phyloP scores from a whole-genome alignment of 2,329 filamentous ascomycete genomes.

The Pseudocercospora fijiensis region DNA sequence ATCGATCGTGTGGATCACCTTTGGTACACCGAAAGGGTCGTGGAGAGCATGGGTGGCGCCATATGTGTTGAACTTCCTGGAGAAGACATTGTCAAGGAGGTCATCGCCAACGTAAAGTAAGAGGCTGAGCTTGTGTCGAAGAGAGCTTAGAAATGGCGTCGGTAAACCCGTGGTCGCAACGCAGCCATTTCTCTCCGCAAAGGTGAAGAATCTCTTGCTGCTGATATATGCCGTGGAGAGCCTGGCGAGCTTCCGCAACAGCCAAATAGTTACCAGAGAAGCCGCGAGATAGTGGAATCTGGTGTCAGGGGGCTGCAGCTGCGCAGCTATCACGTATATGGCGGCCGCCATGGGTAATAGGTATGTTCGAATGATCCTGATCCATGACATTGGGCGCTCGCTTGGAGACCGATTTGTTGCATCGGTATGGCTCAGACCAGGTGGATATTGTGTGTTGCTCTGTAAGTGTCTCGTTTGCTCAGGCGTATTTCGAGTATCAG shows the following conservation, averaged over 20 bases:
- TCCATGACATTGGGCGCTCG: not conserved
- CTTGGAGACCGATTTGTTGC: not conserved
- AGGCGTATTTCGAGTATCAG: not conserved
- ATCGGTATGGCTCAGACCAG: not conserved
- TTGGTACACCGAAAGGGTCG: slow-evolving; percentile 18
- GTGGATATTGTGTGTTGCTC: not conserved
- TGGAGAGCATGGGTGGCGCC: slow-evolving; percentile 24
- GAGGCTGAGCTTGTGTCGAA: slow-evolving; percentile 26
- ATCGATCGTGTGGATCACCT: slow-evolving; percentile 26
- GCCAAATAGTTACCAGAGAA: not conserved
- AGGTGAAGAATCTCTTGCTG: slow-evolving; percentile 4
- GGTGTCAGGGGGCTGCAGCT: not conserved
- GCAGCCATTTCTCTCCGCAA: slow-evolving; percentile 14
- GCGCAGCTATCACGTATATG: not conserved
- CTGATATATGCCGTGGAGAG: not conserved
- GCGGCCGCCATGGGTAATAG: not conserved
- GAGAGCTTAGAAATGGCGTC: slow-evolving; percentile 16
- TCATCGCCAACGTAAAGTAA: slow-evolving; percentile 22
- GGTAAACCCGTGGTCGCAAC: slow-evolving; percentile 12
- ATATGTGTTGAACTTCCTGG: slow-evolving; percentile 23
- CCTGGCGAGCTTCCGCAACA: not conserved
- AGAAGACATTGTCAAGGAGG: slow-evolving; percentile 24
- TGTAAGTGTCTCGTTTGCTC: not conserved
- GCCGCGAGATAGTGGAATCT: not conserved
- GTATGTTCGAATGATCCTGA: not conserved